Evolutionary conservation across 2,329 filamentous ascomycete species (phyloP), one percentile per base, ranked within the genome.

Genomic region (Madurella mycetomatis): DNA sequence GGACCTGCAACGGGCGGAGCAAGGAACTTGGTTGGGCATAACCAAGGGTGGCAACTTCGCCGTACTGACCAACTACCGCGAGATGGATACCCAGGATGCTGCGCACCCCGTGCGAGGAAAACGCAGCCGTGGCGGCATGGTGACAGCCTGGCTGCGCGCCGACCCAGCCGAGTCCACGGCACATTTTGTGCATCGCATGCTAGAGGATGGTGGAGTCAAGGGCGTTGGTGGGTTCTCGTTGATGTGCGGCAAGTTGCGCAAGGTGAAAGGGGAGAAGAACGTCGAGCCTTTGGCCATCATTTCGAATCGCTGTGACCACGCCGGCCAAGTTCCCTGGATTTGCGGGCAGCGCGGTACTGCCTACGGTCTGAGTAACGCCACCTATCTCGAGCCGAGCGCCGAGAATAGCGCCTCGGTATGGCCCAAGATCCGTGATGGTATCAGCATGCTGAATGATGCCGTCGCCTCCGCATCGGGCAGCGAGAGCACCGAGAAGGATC

Each of bases 171-270:
- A 80, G 62, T 69, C 70, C 15, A 73, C 80, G 1, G 67, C 72
- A 32, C 68, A 77, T 2, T 83, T 81, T 60, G 79, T 84, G 15
- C 64, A 75, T 50, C 70, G 72, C 9, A 71, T 85, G 61, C 73
- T 85, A 47, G 72, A 75, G 41, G 76, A 76, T 30, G 73, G 73
- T 18, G 75, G 79, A 9, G 77, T 84, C 18, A 79, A 79, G 62
- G 82, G 81, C 47, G 81, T 86, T 15, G 84, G 84, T 7, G 84
- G 84, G 0, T 87, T 87, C 65, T 85, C 81, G 19, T 76, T 87
- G 64, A 73, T 86, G n/a, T 85, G 83, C 58, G 82, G 81, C 9
- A 84, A 83, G 63, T 70, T 87, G 61, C 67, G 72, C 12, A 64
- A 62, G 19, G 60, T 60, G 12, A 55, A 56, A 25, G 45, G 57